These are phyloP conservation scores for Rhynchospora tenuis DNA, from an alignment of 176 grass and related monocot genomes.

Conservation along the genomic window DNA sequence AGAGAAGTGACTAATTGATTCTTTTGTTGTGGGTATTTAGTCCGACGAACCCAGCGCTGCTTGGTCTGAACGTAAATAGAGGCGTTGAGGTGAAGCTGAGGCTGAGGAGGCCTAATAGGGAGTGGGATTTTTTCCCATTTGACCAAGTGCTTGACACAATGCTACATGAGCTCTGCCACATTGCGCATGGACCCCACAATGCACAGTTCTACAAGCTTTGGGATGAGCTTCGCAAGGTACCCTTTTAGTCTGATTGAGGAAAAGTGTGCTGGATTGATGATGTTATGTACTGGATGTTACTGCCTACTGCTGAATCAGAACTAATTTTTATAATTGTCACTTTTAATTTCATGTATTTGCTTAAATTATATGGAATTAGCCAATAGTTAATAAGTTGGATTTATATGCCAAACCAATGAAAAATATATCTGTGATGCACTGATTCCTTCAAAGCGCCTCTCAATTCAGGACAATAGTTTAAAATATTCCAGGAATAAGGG, in stretches of 20 bases:
- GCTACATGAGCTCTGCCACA: constrained; percentile 94
- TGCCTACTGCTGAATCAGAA: neutral
- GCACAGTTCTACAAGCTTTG: constrained; percentile 91
- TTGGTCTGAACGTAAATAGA: constrained; percentile 66
- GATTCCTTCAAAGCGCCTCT: neutral
- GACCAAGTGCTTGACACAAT: constrained; percentile 94
- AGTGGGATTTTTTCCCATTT: constrained; percentile 76
- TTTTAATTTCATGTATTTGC: neutral
- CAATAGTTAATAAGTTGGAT: neutral
- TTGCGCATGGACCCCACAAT: constrained; percentile 59
- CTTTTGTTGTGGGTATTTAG: constrained; percentile 20
- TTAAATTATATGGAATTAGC: neutral
- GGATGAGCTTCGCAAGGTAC: constrained; percentile 91
- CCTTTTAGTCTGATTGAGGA: neutral
- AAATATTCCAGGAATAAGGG: neutral
- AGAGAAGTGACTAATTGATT: neutral
- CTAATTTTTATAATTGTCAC: neutral
- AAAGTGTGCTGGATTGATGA: neutral
- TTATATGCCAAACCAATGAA: neutral
- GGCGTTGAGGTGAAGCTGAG: constrained; percentile 89
- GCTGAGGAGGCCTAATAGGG: constrained; percentile 51
- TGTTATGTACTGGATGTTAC: neutral
- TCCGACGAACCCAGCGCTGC: constrained; percentile 65
- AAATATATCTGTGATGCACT: neutral
- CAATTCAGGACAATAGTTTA: neutral